phyloP scores from a whole-genome alignment of 441 rosid genomes.

The Kokia cookei region DNA sequence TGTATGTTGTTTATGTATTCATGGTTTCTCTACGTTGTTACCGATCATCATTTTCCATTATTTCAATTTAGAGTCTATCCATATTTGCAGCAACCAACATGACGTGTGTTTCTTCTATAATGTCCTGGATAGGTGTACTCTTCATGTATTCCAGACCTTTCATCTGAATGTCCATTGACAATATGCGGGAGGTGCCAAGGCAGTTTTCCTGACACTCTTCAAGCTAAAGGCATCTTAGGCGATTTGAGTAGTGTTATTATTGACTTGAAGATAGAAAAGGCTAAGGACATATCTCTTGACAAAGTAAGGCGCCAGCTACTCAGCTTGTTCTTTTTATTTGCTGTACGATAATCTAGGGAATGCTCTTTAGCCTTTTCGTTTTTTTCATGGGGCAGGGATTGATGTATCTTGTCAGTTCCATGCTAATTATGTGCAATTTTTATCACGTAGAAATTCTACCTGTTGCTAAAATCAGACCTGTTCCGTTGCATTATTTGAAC shows the following conservation, averaged over 20 bases:
- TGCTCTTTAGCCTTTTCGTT: neutral
- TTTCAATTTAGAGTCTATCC: neutral
- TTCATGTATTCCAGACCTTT: slow-evolving; percentile 67
- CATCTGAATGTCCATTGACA: slow-evolving; percentile 52
- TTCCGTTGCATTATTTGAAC: neutral
- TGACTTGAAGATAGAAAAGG: slow-evolving; percentile 59
- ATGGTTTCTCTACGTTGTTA: neutral
- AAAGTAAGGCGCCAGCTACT: slow-evolving; percentile 38
- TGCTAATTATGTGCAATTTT: no score
- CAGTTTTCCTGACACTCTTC: slow-evolving; percentile 55
- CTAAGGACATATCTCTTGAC: slow-evolving; percentile 66
- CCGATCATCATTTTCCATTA: neutral
- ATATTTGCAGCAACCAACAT: neutral
- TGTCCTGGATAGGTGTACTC: slow-evolving; percentile 45
- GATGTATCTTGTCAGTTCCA: neutral
- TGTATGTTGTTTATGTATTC: slow-evolving; percentile 1
- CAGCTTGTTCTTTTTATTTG: neutral
- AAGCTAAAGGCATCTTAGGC: slow-evolving; percentile 61
- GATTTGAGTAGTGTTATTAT: slow-evolving; percentile 47
- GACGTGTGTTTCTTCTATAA: neutral
- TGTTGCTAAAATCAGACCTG: neutral
- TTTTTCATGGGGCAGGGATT: neutral
- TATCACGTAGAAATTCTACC: neutral
- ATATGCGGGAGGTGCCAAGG: slow-evolving; percentile 75
- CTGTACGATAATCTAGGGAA: neutral